These are phyloP conservation scores for Fusarium phyllophilum DNA, from an alignment of 2,329 filamentous ascomycete species.

Conservation along the genomic window DNA sequence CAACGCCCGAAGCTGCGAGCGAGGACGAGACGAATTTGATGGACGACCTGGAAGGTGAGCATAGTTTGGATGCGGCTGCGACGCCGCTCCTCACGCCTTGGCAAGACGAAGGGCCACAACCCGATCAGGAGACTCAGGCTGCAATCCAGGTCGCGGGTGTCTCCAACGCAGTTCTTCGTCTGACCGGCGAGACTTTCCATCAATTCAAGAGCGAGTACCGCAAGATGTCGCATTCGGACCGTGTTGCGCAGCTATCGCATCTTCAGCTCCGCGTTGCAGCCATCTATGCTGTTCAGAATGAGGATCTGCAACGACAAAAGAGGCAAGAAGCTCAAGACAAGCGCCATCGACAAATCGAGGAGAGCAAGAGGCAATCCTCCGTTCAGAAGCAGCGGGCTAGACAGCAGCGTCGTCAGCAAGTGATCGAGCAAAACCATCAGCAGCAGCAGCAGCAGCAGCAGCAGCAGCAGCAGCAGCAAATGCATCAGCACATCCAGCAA, in stretches of 20 bases:
- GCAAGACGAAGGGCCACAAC: constrained; percentile 45
- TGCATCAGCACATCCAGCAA: constrained; percentile 41
- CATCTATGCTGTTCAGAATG: constrained; percentile 58
- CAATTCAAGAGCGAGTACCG: constrained; percentile 57
- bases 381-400: constrained; percentile 41
- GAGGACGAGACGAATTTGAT: constrained; percentile 48
- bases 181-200: constrained; percentile 57
- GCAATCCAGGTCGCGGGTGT: constrained; percentile 55
- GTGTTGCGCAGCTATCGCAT: constrained; percentile 52
- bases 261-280: constrained; percentile 56
- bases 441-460: constrained; percentile 39
- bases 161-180: constrained; percentile 50
- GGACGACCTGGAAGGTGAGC: constrained; percentile 41
- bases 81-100: constrained; percentile 26
- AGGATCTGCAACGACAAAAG: constrained; percentile 54
- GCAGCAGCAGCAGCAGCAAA: constrained; percentile 38
- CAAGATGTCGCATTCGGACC: constrained; percentile 54
- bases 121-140: constrained; percentile 51
- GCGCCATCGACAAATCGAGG: constrained; percentile 53
- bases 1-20: constrained; percentile 49
- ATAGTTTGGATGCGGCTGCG: constrained; percentile 12
- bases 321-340: constrained; percentile 53
- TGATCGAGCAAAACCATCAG: constrained; percentile 42
- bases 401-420: constrained; percentile 40
- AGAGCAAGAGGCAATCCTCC: constrained; percentile 43